A percentile compares a stretch with the other conserved stretches of the same genome.
Conservation (phyloP, 2,329 filamentous ascomycete species). For the Colletotrichum sublineola region DNA sequence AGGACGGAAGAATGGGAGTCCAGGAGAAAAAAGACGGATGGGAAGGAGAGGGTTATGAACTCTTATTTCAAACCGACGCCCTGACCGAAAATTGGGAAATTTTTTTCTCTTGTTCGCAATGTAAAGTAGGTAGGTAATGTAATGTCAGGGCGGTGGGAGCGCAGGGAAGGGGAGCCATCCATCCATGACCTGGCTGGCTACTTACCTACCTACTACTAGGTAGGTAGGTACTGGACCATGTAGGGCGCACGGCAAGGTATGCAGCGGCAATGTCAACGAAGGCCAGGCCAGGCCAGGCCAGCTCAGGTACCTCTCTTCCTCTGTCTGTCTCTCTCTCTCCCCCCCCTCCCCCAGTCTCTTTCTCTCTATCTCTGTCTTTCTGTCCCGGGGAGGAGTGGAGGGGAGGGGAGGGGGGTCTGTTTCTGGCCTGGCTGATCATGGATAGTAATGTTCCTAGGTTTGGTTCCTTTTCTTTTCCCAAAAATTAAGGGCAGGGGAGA, state of each 20-base stretch:
- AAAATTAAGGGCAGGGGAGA: slow-evolving; percentile 37
- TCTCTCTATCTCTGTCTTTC: neutral
- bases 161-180: slow-evolving; percentile 33
- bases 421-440: slow-evolving; percentile 4
- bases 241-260: slow-evolving; percentile 16
- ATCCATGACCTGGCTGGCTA: slow-evolving; percentile 25
- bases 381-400: neutral
- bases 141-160: slow-evolving; percentile 41
- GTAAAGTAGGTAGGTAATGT: slow-evolving; percentile 37
- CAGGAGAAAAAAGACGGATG: slow-evolving; percentile 19
- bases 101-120: slow-evolving; percentile 37
- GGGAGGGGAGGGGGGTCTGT: neutral
- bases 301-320: neutral
- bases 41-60: slow-evolving; percentile 41
- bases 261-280: slow-evolving; percentile 5
- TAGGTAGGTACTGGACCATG: slow-evolving; percentile 14
- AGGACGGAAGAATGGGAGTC: slow-evolving; percentile 30
- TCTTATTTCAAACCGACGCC: slow-evolving; percentile 35
- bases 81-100: slow-evolving; percentile 41
- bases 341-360: neutral
- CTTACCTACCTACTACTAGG: no score
- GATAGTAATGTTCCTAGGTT: slow-evolving; percentile 38
- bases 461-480: slow-evolving; percentile 40
- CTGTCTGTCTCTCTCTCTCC: neutral
- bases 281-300: slow-evolving; percentile 6